These are phyloP conservation scores for Lepidium sativum DNA, from an alignment of 345 rosid genomes.

Conservation along the genomic window DNA sequence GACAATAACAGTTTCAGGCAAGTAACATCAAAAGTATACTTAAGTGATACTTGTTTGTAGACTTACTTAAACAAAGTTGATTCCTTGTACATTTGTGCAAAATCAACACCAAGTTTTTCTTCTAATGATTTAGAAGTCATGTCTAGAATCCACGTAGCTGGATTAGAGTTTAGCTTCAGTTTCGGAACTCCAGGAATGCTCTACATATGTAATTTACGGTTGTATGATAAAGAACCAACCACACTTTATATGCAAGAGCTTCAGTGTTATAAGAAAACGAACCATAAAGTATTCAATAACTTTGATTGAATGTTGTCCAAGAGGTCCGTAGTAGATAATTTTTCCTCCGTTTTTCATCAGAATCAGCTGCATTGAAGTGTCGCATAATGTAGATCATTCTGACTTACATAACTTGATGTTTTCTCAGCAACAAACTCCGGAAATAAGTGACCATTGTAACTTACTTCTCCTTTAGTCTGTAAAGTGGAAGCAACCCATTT, in stretches of 20 bases:
- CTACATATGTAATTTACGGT: neutral
- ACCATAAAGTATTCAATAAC: slow-evolving; percentile 56
- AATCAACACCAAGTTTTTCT: slow-evolving; percentile 35
- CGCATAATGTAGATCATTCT: slow-evolving; percentile 38
- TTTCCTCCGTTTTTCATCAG: slow-evolving; percentile 59
- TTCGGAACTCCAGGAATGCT: slow-evolving; percentile 31
- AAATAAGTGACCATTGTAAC: slow-evolving; percentile 47
- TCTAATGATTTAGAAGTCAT: slow-evolving; percentile 34
- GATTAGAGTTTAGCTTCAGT: slow-evolving; percentile 35
- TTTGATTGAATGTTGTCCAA: slow-evolving; percentile 43
- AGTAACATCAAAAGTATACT: neutral
- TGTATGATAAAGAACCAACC: neutral
- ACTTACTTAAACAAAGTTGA: slow-evolving; percentile 29
- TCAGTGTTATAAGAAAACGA: neutral
- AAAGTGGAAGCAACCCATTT: neutral
- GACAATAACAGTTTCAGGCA: neutral
- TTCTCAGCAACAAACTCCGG: slow-evolving; percentile 36
- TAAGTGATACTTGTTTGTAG: neutral
- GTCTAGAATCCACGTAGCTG: slow-evolving; percentile 49
- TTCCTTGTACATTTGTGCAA: slow-evolving; percentile 24
- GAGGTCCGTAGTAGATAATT: slow-evolving; percentile 43
- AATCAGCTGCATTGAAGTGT: slow-evolving; percentile 34
- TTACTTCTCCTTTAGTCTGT: slow-evolving; percentile 26
- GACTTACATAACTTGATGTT: slow-evolving; percentile 43
- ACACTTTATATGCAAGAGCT: neutral